Evolutionary conservation across 441 rosid species (phyloP).

Genomic region (Pelargonium citronellum): DNA sequence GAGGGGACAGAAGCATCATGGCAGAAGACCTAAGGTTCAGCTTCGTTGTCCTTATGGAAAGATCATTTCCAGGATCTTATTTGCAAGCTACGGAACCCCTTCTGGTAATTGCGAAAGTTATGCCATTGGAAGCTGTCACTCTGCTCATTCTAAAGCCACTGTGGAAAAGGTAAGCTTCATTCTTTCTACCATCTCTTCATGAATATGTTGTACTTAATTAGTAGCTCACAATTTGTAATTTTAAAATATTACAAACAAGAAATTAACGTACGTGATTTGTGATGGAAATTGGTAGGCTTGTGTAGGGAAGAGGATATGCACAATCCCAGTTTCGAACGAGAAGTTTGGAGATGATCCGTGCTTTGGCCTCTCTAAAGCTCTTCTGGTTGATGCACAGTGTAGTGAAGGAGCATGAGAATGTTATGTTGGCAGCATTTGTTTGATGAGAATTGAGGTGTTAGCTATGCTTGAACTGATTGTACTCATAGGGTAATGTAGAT

Average conservation of each 20-base stretch:
- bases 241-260: too few species aligned
- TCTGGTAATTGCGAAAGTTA: constrained; percentile 38
- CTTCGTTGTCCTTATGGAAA: constrained; percentile 42
- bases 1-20: constrained; percentile 13
- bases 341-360: constrained; percentile 49
- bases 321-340: constrained; percentile 33
- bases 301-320: constrained; percentile 39
- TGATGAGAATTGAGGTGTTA: too few species aligned
- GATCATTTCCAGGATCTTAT: constrained; percentile 41
- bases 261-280: neutral
- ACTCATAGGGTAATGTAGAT: neutral
- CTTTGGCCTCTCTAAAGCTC: constrained; percentile 41
- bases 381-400: constrained; percentile 50
- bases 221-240: neutral
- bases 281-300: constrained; percentile 40
- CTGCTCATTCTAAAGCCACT: constrained; percentile 25
- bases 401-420: too few species aligned
- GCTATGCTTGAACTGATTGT: neutral
- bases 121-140: constrained; percentile 38
- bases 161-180: constrained; percentile 30
- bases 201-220: neutral
- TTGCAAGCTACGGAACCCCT: constrained; percentile 47
- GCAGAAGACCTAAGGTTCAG: constrained; percentile 31
- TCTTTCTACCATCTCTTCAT: neutral
- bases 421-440: too few species aligned